Evolutionary conservation across 202 grass and related monocot species (phyloP), one percentile per base, ranked within the genome.

Genomic region (Setaria viridis): DNA sequence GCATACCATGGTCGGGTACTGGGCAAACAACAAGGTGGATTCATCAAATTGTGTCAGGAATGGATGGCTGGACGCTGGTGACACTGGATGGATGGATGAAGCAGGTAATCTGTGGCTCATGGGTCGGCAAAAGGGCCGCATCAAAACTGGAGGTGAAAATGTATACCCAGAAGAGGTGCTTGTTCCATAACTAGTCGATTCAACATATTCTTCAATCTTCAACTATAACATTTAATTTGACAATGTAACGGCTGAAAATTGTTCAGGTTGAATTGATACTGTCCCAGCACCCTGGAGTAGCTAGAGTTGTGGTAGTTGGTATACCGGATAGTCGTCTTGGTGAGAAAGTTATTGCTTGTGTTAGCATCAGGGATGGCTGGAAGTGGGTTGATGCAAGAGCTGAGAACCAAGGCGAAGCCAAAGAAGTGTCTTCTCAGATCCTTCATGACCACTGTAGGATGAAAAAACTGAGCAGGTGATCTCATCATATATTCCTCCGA

Each of bases 71-170:
- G 90, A 94, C 66, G 95, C 96, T 0, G 86, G 96, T 2, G 96
- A 98, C 71, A 89, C 90, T 70, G 96, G 96, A 42, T 94, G 96
- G 93, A 76, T 98, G 41, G 88, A 82, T 53, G 66, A 19, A 48
- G 56, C 79, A 12, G 89, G 95, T 50, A 83, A 86, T 70, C 62
- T 98, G 30, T 95, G 93, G 93, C 87, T 98, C 25, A 80, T 94
- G 82, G 93, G 93, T 5, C 83, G 96, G 48, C 86, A 91, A 62
- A 95, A 98, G 49, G 93, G 81, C 43, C 55, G 93, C 43, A 94
- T 95, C 51, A 98, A 98, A 82, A 95, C 74, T 2, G 96, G 96
- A 59, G 96, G 93, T 43, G 96, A 98, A 87, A 95, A 95, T 90
- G 88, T 98, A 17, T 95, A 94, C 60, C 95, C 93, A 0, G 96